phyloP scores from a whole-genome alignment of 2,329 filamentous ascomycete genomes.

The Aspergillus sp. region DNA sequence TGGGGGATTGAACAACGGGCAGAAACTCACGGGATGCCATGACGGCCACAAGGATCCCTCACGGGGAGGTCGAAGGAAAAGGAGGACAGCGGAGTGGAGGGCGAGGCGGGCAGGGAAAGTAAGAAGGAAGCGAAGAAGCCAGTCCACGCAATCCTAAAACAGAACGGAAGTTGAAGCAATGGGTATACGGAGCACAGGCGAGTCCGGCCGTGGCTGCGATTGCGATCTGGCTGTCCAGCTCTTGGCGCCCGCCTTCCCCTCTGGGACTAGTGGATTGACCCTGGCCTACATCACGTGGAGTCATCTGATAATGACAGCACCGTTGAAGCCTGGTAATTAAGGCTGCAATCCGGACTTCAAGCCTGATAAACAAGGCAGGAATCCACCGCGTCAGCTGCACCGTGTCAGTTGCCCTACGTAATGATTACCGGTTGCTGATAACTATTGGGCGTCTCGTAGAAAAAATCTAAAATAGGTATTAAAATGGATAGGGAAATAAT shows the following conservation, averaged over 20 bases:
- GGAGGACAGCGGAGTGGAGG: conserved; percentile 1
- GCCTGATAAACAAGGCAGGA: not conserved
- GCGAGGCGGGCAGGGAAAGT: conserved; percentile 12
- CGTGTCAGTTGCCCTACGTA: conserved; percentile 1
- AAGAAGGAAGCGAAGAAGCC: conserved; percentile 22
- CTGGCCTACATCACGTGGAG: conserved; percentile 6
- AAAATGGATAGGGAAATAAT: too few relatives aligned
- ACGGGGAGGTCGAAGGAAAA: conserved; percentile 25
- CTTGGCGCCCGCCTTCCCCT: not conserved
- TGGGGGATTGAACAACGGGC: conserved; percentile 19
- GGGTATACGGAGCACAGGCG: conserved; percentile 4
- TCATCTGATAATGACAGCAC: not conserved
- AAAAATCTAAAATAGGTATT: too few relatives aligned
- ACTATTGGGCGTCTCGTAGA: too few relatives aligned
- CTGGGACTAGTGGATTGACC: not conserved
- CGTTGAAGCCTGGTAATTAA: not conserved
- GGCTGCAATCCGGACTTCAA: not conserved
- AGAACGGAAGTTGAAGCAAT: conserved; percentile 7
- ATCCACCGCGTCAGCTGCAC: not conserved
- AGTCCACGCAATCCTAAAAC: conserved; percentile 17
- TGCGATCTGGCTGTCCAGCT: conserved; percentile 22
- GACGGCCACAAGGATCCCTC: conserved; percentile 52
- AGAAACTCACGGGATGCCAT: conserved; percentile 58
- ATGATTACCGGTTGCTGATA: not conserved
- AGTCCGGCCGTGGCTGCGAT: conserved; percentile 16